Base-by-base conservation (phyloP, 768 basidiomycete genomes). In the Mrakia blollopis region DNA sequence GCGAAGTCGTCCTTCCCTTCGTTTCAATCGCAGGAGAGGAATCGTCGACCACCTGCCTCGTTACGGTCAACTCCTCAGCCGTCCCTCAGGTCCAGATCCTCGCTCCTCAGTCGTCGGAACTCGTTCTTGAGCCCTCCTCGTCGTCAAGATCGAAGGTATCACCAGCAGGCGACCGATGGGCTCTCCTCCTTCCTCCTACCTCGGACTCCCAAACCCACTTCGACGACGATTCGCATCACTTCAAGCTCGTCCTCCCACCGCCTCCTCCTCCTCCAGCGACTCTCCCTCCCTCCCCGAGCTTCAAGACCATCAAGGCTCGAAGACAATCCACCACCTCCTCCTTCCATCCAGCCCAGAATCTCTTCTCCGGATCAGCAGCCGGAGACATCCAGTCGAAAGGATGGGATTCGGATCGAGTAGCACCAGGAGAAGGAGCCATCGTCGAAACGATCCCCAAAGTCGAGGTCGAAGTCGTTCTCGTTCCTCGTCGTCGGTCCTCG, bases 401-500 rank as follows among this genome's bases (percentile, higher is more conserved):
- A 57, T 57, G 57, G 57, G 57, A 57, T 57, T n/a, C n/a, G 8
- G 57, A 28, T n/a, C 57, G 57, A 57, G 57, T 11, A 11, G 57
- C 8, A 5, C 3, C 65, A 8, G 35, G 10, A 11, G 65, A 13
- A 25, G 65, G 4, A 18, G 3, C 37, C 35, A n/a, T 35, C 23
- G 65, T 39, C 35, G 65, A 68, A 37, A 68, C 65, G 37, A 68
- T 68, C 65, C 39, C 65, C 39, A 44, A 68, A 9, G 65, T 68
- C 65, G 65, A 68, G 13, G 16, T 68, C 35, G 65, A 68, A 10
- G 65, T 68, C 65, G 65, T 68, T n/a, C 65, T 68, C 25, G 65
- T 68, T n/a, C 65, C 23, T 68, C 65, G 65, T 39, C 44, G 28
- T 8, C 57, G n/a, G n/a, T n/a, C 61, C 21, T 47, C 62, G 32